These are phyloP conservation scores for Alternaria brassicicola DNA, from an alignment of 2,329 filamentous ascomycete genomes.

Conservation along the genomic window DNA sequence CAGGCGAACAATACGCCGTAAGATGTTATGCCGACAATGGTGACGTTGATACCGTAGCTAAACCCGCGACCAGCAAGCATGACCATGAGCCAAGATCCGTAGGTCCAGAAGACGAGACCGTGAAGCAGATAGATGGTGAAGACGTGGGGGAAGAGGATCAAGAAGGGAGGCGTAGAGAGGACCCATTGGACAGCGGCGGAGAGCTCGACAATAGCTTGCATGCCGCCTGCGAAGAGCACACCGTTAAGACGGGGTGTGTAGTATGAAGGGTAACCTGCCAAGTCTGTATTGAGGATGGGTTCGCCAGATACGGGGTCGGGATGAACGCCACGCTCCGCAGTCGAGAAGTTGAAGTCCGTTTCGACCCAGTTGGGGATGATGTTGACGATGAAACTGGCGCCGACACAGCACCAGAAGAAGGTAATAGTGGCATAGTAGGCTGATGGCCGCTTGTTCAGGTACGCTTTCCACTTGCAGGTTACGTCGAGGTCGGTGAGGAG, in stretches of 20 bases:
- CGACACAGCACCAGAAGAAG: slow-evolving; percentile 38
- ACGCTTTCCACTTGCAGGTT: slow-evolving; percentile 54
- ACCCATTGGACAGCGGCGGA: slow-evolving; percentile 50
- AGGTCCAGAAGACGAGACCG: slow-evolving; percentile 55
- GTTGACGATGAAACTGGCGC: slow-evolving; percentile 46
- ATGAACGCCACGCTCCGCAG: slow-evolving; percentile 53
- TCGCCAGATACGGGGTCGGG: slow-evolving; percentile 50
- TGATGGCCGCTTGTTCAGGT: slow-evolving; percentile 42
- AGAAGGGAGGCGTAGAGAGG: slow-evolving; percentile 49
- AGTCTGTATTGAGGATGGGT: slow-evolving; percentile 42
- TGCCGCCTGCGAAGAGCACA: slow-evolving; percentile 49
- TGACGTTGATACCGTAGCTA: slow-evolving; percentile 44
- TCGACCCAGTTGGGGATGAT: slow-evolving; percentile 46
- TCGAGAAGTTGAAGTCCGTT: slow-evolving; percentile 45
- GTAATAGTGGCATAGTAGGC: slow-evolving; percentile 49
- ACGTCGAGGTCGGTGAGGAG: slow-evolving; percentile 55
- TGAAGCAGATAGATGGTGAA: slow-evolving; percentile 59
- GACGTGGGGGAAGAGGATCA: slow-evolving; percentile 56
- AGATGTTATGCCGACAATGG: slow-evolving; percentile 46
- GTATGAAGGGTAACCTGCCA: slow-evolving; percentile 52
- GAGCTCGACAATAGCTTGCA: slow-evolving; percentile 48
- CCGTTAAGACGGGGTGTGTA: slow-evolving; percentile 53
- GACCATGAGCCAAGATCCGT: slow-evolving; percentile 48
- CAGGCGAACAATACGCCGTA: slow-evolving; percentile 43
- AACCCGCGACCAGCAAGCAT: slow-evolving; percentile 39